Evolutionary conservation across 768 basidiomycete species (phyloP), one percentile per base, ranked within the genome.

Genomic region (Tylopilus plumbeoviolaceoides): DNA sequence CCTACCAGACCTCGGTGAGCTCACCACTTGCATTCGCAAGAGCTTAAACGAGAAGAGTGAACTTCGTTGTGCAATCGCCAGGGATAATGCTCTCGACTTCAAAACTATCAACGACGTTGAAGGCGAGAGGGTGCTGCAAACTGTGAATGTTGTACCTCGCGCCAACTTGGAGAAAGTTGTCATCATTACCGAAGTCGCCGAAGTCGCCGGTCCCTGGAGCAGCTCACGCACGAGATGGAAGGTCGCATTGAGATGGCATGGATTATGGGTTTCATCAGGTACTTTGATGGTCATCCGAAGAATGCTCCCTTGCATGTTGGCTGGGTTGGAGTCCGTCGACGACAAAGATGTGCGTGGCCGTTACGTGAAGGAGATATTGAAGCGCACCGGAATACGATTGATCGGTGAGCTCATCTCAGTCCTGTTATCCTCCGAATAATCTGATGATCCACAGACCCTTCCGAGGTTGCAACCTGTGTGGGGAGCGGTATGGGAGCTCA

Each of bases 401-500:
- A n/a, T n/a, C n/a, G n/a, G n/a, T n/a, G n/a, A n/a, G n/a, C n/a
- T n/a, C n/a, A n/a, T n/a, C n/a, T n/a, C n/a, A n/a, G n/a, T n/a
- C n/a, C n/a, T n/a, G n/a, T n/a, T n/a, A n/a, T n/a, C n/a, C n/a
- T n/a, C n/a, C n/a, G n/a, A n/a, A n/a, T n/a, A n/a, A n/a, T n/a
- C n/a, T n/a, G n/a, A n/a, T n/a, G n/a, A n/a, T n/a, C n/a, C n/a
- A n/a, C n/a, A n/a, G n/a, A n/a, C n/a, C n/a, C n/a, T n/a, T n/a
- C n/a, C n/a, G n/a, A n/a, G n/a, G n/a, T n/a, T n/a, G 97, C 97
- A 53, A 91, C 94, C 3, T 83, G 87, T 52, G 74, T 99, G 55
- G 97, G 97, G 51, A 93, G 91, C 63, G 97, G 97, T 60, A 98
- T 99, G 95, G 97, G 97, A 62, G 97, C 98, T 99, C 82, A 97